These are phyloP conservation scores for Fusarium sp. DNA, from an alignment of 2,329 filamentous ascomycete genomes.

Conservation along the genomic window DNA sequence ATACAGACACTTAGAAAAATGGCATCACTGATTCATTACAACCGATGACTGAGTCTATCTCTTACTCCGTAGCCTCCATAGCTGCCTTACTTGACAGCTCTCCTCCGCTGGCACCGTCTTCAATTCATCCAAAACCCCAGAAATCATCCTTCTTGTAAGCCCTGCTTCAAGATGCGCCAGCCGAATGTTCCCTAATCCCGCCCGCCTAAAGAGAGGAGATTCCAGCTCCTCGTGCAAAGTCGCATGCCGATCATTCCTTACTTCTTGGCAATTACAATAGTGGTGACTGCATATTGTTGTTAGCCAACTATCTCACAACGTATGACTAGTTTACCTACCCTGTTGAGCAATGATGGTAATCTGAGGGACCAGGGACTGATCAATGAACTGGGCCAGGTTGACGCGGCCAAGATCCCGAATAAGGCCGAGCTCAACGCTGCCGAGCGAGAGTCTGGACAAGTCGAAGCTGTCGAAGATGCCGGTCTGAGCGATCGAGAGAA, in stretches of 20 bases:
- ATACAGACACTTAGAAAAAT: no score
- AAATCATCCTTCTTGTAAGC: background rate
- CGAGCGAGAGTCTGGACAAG: conserved; percentile 44
- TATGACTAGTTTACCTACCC: conserved; percentile 23
- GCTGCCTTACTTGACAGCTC: background rate
- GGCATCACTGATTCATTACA: no score
- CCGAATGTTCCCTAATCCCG: background rate
- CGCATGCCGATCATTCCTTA: background rate
- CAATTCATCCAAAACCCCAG: background rate
- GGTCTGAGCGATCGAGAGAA: conserved; percentile 50
- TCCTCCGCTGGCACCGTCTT: background rate
- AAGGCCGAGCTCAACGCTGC: conserved; percentile 47
- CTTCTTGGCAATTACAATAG: conserved; percentile 13
- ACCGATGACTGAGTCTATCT: no score
- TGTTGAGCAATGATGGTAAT: conserved; percentile 45
- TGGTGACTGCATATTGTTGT: conserved; percentile 21
- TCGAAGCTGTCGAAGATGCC: conserved; percentile 49
- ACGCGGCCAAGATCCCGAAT: conserved; percentile 45
- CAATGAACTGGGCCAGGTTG: conserved; percentile 48
- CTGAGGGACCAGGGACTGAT: conserved; percentile 44
- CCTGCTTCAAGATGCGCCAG: background rate
- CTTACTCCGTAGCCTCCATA: no score
- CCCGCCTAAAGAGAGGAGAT: conserved; percentile 12
- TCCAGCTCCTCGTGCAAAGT: conserved; percentile 24
- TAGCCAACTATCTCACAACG: background rate